Evolutionary conservation across 257 asterid genomes (phyloP).

Genomic region (Solanum lignicaule): DNA sequence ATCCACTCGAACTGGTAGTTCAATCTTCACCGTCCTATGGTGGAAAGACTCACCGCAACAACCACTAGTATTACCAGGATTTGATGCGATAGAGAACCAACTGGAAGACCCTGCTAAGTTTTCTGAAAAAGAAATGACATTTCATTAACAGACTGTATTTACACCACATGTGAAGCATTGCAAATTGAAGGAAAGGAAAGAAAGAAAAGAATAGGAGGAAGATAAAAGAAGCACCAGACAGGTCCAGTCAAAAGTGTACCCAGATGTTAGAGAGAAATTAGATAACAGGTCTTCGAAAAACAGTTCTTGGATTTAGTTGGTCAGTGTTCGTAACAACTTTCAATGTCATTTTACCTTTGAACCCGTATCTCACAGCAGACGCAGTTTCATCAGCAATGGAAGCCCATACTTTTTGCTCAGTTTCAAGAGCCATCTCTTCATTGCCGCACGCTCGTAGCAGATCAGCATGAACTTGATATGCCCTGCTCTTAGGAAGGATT

Average conservation of each 20-base stretch:
- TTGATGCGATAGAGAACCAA: constrained; percentile 11
- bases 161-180: neutral
- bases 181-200: neutral
- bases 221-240: neutral
- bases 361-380: constrained; percentile 77
- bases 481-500: constrained; percentile 92
- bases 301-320: neutral
- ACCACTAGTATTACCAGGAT: constrained; percentile 21
- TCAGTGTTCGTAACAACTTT: neutral
- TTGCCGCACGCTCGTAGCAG: constrained; percentile 64
- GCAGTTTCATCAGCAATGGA: constrained; percentile 94
- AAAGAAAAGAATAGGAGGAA: neutral
- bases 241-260: neutral
- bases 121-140: constrained; percentile 20
- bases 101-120: constrained; percentile 26
- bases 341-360: constrained; percentile 43
- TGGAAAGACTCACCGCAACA: constrained; percentile 31
- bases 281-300: neutral
- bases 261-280: neutral
- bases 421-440: constrained; percentile 44
- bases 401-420: constrained; percentile 70
- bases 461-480: constrained; percentile 78
- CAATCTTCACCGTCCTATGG: constrained; percentile 60
- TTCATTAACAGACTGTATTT: neutral
- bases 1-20: constrained; percentile 92